These are phyloP conservation scores for Coelomomyces lativittatus DNA, from an alignment of 371 early-diverging fungal species.

Conservation along the genomic window DNA sequence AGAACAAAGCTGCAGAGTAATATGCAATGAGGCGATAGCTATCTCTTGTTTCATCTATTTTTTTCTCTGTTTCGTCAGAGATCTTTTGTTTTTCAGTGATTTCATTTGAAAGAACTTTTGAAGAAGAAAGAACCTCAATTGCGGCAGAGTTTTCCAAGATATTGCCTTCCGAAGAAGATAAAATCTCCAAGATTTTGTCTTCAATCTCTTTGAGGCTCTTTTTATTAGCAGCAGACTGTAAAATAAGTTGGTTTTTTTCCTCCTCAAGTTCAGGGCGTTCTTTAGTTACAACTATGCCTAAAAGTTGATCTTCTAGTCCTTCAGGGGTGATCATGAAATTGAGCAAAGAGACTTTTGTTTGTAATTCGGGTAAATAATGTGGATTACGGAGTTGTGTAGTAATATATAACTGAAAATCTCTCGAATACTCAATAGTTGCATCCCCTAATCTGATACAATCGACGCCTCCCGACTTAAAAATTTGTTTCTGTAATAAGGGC, in stretches of 20 bases:
- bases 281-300: slow-evolving; percentile 34
- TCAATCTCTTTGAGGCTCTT: slow-evolving; percentile 39
- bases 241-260: slow-evolving; percentile 27
- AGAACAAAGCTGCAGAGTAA: slow-evolving; percentile 29
- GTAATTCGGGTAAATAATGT: slow-evolving; percentile 33
- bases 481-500: slow-evolving; percentile 25
- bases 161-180: slow-evolving; percentile 38
- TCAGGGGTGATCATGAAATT: slow-evolving; percentile 39
- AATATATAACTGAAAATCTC: slow-evolving; percentile 36
- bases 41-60: slow-evolving; percentile 33
- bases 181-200: slow-evolving; percentile 33
- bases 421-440: slow-evolving; percentile 33
- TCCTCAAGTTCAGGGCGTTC: slow-evolving; percentile 42
- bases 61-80: slow-evolving; percentile 35
- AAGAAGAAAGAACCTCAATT: slow-evolving; percentile 37
- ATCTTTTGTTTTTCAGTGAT: slow-evolving; percentile 25
- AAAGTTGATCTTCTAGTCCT: slow-evolving; percentile 38
- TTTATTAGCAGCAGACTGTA: slow-evolving; percentile 35
- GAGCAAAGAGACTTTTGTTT: slow-evolving; percentile 30
- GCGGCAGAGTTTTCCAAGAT: slow-evolving; percentile 37
- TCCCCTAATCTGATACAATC: slow-evolving; percentile 35
- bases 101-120: slow-evolving; percentile 22
- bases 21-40: slow-evolving; percentile 33
- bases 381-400: slow-evolving; percentile 42
- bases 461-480: slow-evolving; percentile 28